Evolutionary conservation across 495 filamentous ascomycete species (phyloP), one percentile per base, ranked within the genome.

Genomic region (Cetradonia linearis): DNA sequence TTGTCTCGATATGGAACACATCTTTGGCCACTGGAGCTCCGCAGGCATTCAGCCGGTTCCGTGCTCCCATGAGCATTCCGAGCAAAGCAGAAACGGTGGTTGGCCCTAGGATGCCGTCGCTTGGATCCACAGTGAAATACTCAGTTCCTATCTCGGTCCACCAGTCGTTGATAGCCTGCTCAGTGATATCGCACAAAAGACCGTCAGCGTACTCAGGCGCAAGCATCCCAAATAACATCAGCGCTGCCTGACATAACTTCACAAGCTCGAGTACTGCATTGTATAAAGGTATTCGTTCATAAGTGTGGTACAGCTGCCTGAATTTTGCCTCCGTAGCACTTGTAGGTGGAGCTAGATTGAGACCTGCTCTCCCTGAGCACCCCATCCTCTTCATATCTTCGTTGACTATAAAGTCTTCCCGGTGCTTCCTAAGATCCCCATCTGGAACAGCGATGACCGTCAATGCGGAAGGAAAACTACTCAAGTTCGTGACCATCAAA

Each of bases 61-160:
- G 81, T 31, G 92, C 89, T 6, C 93, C 93, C 72, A 95, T 81
- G 10, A 97, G 77, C 63, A 92, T 83, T 7, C 93, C 93, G 23
- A 98, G 73, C 30, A 98, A 72, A 4, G 88, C 94, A 28, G 90
- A 85, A 16, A 97, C 91, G 1, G 88, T 96, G 0, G 91, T 96
- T 3, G 93, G 91, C 0, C 93, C 93, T 8, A 98, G 73, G 33
- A 91, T 87, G 14, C 91, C 91, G 71, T 98, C 94, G 25, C 83
- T 87, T 2, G 93, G 94, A 71, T 97, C 94, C 25, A 89, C 77
- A 59, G 88, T 94, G 73, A 91, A 95, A 61, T 88, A 80, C 50
- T 96, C 91, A 0, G 86, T 86, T 5, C 94, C 93, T 47, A 96
- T 86, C 65, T 96, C 89, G 3, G 86, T 83, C 93, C 93, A 98